A percentile compares a stretch with the other conserved stretches of the same genome.
These are phyloP conservation scores for Ananas comosus DNA, from an alignment of 176 grass and related monocot species.

Conservation along the genomic window DNA sequence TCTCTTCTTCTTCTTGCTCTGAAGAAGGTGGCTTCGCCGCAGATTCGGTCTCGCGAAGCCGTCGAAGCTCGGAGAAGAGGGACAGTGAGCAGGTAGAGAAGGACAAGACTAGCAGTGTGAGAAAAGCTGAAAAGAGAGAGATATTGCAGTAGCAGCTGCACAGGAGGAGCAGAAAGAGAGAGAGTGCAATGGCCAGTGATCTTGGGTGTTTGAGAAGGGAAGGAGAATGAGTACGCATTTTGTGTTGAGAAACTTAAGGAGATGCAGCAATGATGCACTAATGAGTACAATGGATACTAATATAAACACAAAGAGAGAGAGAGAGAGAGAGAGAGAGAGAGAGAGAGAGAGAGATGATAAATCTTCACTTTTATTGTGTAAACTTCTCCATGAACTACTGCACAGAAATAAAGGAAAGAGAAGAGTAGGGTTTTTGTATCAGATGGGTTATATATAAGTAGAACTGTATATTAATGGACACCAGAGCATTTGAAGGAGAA, in stretches of 20 bases:
- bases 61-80: neutral
- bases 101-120: slow-evolving; percentile 1
- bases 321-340: neutral
- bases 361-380: neutral
- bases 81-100: slow-evolving; percentile 1
- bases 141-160: neutral
- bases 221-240: slow-evolving; percentile 10
- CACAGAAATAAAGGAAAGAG: neutral
- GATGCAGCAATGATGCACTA: neutral
- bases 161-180: slow-evolving; percentile 8
- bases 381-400: neutral
- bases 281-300: neutral
- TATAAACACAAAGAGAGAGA: too few species aligned
- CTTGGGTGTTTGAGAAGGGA: slow-evolving; percentile 1
- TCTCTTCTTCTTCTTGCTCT: neutral
- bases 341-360: neutral
- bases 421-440: neutral
- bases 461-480: neutral
- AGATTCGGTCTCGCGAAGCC: neutral
- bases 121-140: slow-evolving; percentile 6
- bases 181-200: slow-evolving; percentile 1
- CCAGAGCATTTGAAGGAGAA: slow-evolving; percentile 63
- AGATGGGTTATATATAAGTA: neutral
- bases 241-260: neutral
- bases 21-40: neutral